Evolutionary conservation across 495 filamentous ascomycete species (phyloP).

Genomic region (Xanthoparmelia taractica): DNA sequence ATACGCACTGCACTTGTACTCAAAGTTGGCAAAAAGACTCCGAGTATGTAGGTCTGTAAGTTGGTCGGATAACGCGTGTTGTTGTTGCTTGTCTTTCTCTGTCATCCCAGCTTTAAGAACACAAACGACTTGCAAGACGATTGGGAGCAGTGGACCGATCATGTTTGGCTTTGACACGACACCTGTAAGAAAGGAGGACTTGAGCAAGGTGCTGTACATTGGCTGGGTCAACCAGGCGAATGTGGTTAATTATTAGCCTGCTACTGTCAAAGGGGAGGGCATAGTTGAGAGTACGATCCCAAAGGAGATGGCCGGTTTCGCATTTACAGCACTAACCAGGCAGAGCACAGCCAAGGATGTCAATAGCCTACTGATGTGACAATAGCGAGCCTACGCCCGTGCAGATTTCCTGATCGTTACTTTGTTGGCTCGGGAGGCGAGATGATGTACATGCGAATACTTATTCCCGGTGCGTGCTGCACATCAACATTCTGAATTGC

Average conservation of each 20-base stretch:
- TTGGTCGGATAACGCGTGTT: no score
- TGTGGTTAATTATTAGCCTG: conserved; percentile 7
- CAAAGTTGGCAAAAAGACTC: no score
- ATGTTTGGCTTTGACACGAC: background rate
- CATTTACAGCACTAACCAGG: conserved; percentile 18
- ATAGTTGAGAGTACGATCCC: conserved; percentile 8
- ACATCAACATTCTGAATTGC: background rate
- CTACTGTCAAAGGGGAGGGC: background rate
- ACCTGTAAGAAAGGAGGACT: background rate
- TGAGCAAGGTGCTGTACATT: conserved; percentile 1
- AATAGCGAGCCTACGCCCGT: conserved; percentile 18
- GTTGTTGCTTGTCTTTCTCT: no score
- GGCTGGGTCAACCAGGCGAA: conserved; percentile 23
- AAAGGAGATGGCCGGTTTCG: conserved; percentile 14
- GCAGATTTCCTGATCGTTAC: conserved; percentile 14
- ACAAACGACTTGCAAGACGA: background rate
- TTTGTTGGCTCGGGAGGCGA: background rate
- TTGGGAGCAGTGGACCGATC: conserved; percentile 3
- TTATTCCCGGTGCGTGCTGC: background rate
- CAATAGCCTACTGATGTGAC: conserved; percentile 8
- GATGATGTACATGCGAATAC: no score
- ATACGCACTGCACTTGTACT: no score
- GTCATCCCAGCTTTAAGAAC: conserved; percentile 1
- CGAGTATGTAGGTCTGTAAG: no score
- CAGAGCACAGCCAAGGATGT: conserved; percentile 14